Evolutionary conservation across 2,329 filamentous ascomycete species (phyloP).

Genomic region (Drechslerella dactyloides): DNA sequence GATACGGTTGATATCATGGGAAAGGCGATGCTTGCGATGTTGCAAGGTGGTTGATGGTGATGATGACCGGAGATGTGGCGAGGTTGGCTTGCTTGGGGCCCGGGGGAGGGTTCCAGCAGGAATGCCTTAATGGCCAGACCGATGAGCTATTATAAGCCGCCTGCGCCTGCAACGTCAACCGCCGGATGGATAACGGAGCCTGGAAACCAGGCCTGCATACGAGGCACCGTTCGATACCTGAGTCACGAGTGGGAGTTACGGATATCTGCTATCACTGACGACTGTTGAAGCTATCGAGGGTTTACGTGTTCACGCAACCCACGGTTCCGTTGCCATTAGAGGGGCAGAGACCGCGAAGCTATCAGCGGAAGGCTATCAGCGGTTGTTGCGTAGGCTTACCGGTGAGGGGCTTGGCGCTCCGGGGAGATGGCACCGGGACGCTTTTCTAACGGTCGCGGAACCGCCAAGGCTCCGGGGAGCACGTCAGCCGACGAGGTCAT

Average conservation of each 20-base stretch:
- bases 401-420: no score
- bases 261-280: no score
- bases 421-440: no score
- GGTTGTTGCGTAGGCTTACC: no score
- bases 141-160: constrained; percentile 8
- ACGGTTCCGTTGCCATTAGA: no score
- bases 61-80: constrained; percentile 23
- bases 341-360: no score
- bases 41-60: constrained; percentile 21
- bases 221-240: not conserved
- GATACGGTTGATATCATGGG: constrained; percentile 9
- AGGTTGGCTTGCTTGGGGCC: constrained; percentile 32
- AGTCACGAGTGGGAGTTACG: no score
- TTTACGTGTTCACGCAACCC: no score
- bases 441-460: no score
- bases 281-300: no score
- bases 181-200: not conserved
- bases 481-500: constrained; percentile 7
- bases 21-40: constrained; percentile 4
- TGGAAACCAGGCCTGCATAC: not conserved
- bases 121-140: constrained; percentile 1
- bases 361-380: no score
- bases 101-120: constrained; percentile 9
- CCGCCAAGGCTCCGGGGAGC: not conserved
- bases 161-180: constrained; percentile 1